phyloP scores from a whole-genome alignment of 1,284 basidiomycete genomes.

The Violaceomyces palustris region DNA sequence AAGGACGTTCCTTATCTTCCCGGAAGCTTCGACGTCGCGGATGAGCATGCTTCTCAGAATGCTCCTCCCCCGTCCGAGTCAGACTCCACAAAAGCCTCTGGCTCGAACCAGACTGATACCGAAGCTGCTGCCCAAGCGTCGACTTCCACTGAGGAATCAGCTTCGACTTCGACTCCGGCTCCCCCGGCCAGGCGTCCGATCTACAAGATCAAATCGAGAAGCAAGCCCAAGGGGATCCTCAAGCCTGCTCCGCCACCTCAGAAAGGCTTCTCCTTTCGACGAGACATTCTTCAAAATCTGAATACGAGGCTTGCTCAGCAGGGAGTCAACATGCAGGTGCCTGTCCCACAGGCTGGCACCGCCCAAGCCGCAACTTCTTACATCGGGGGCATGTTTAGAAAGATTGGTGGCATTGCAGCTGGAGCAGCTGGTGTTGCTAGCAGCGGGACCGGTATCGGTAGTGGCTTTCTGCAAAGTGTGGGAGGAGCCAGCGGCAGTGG shows the following conservation, averaged over 20 bases:
- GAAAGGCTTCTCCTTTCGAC: slow-evolving; percentile 42
- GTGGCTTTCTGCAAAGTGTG: no score
- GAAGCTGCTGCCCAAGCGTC: no score
- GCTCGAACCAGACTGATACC: no score
- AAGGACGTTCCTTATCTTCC: no score
- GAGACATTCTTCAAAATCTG: slow-evolving; percentile 44
- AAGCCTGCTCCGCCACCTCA: slow-evolving; percentile 40
- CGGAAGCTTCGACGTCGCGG: no score
- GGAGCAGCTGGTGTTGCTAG: slow-evolving; percentile 28
- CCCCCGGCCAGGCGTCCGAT: no score
- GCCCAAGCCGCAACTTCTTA: slow-evolving; percentile 30
- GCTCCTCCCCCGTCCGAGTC: no score
- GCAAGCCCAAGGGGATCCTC: slow-evolving; percentile 36
- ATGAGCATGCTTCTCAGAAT: no score
- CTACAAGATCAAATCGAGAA: slow-evolving; percentile 24
- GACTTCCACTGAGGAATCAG: no score
- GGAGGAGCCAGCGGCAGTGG: no score
- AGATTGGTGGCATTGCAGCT: slow-evolving; percentile 32
- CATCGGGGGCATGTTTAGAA: slow-evolving; percentile 40
- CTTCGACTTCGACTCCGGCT: no score
- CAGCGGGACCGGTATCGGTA: slow-evolving; percentile 7
- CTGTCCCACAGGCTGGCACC: slow-evolving; percentile 31
- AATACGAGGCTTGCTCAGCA: slow-evolving; percentile 48
- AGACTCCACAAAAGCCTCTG: no score
- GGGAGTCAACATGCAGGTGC: slow-evolving; percentile 47